phyloP scores from a whole-genome alignment of 169 alveolate species.

The Eimeria sp. region DNA sequence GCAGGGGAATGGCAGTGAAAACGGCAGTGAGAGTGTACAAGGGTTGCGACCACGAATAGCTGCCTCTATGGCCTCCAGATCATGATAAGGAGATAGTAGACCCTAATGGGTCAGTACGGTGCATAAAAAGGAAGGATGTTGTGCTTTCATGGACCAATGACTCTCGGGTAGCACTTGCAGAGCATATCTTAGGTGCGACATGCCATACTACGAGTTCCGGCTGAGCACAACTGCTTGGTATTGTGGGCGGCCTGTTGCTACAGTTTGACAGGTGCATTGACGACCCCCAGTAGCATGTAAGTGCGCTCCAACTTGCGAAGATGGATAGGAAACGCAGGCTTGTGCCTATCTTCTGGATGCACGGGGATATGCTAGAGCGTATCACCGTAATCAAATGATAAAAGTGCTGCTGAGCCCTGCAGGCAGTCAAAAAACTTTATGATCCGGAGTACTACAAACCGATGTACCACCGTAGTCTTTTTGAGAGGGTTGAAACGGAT shows the following conservation, averaged over 20 bases:
- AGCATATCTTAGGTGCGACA: too few species aligned
- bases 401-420: neutral
- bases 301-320: neutral
- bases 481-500: too few species aligned
- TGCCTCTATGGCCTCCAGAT: neutral
- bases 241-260: neutral
- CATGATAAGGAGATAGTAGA: neutral
- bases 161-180: too few species aligned
- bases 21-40: neutral
- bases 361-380: neutral
- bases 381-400: neutral
- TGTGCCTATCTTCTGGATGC: neutral
- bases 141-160: too few species aligned
- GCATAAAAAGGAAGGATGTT: too few species aligned
- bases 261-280: neutral
- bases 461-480: neutral
- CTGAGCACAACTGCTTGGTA: neutral
- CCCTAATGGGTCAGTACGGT: neutral
- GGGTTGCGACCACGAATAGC: neutral
- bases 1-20: neutral
- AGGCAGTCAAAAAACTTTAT: too few species aligned
- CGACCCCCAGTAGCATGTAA: neutral
- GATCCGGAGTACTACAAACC: too few species aligned
- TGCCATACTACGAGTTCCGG: too few species aligned
- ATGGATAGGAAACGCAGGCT: neutral